Percentiles rank a stretch among this genome's conserved stretches.
Conservation (phyloP, 2,329 filamentous ascomycete species). For the Clonostachys rosea region DNA sequence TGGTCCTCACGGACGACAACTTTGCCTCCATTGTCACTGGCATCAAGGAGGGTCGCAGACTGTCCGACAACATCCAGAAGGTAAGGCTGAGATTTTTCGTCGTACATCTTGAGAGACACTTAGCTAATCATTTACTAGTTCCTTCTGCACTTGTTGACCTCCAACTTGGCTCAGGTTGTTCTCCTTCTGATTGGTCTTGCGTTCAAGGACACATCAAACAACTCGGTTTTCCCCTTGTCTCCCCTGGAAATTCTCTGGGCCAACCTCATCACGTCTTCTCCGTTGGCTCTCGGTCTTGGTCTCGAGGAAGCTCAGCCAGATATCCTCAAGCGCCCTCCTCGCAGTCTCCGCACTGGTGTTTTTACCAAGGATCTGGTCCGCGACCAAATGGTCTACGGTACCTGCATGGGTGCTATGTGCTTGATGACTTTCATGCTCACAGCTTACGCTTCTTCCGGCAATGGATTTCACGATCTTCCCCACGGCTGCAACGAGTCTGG, state of each 20-base stretch:
- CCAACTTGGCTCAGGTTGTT: slow-evolving; percentile 67
- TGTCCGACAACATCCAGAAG: slow-evolving; percentile 73
- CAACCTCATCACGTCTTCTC: slow-evolving; percentile 68
- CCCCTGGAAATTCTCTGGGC: slow-evolving; percentile 74
- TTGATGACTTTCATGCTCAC: slow-evolving; percentile 57
- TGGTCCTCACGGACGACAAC: slow-evolving; percentile 85
- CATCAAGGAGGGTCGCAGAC: slow-evolving; percentile 63
- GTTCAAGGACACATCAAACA: slow-evolving; percentile 55
- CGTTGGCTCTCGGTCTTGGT: slow-evolving; percentile 67
- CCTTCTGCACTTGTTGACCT: slow-evolving; percentile 61
- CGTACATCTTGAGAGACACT: not conserved
- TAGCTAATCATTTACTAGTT: slow-evolving; percentile 32
- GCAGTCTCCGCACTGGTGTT: slow-evolving; percentile 53
- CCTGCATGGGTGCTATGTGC: slow-evolving; percentile 58
- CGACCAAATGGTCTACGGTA: slow-evolving; percentile 63
- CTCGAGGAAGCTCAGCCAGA: slow-evolving; percentile 66
- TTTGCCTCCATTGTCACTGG: slow-evolving; percentile 77
- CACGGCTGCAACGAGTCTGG: slow-evolving; percentile 52
- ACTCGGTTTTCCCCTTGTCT: slow-evolving; percentile 66
- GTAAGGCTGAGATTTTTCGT: slow-evolving; percentile 24
- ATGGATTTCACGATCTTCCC: slow-evolving; percentile 44
- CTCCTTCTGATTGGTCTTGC: slow-evolving; percentile 64
- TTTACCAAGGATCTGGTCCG: slow-evolving; percentile 61
- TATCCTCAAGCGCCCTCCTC: slow-evolving; percentile 62
- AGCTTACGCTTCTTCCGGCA: slow-evolving; percentile 42